Conservation (phyloP, 805 yeast genomes). For the Candida quercuum region DNA sequence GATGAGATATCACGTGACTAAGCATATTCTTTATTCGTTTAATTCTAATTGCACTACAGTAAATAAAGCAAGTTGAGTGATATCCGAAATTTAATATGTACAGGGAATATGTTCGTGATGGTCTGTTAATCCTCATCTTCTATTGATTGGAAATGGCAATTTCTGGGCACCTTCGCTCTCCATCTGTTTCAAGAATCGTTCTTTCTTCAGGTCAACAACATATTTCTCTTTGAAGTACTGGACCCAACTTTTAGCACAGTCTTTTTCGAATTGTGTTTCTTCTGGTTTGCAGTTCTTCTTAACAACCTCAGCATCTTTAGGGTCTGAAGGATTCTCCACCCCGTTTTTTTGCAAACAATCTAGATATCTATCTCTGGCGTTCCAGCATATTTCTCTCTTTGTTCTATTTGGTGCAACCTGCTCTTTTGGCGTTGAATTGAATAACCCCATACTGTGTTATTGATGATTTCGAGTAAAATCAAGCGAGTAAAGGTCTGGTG, state of each 20-base stretch:
- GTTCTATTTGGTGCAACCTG: slow-evolving; percentile 53
- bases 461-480: not conserved
- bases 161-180: slow-evolving; percentile 55
- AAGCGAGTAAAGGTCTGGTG: too few relatives aligned
- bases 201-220: slow-evolving; percentile 67
- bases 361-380: slow-evolving; percentile 73
- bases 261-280: slow-evolving; percentile 55
- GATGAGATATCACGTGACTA: too few relatives aligned
- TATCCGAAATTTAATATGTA: too few relatives aligned
- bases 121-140: slow-evolving; percentile 8
- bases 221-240: slow-evolving; percentile 88
- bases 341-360: slow-evolving; percentile 64
- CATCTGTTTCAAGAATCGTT: slow-evolving; percentile 60
- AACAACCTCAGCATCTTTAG: slow-evolving; percentile 40
- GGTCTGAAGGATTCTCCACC: slow-evolving; percentile 66
- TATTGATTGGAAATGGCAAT: slow-evolving; percentile 22
- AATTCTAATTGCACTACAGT: too few relatives aligned
- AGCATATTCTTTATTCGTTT: too few relatives aligned
- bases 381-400: slow-evolving; percentile 83
- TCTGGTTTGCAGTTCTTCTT: slow-evolving; percentile 51
- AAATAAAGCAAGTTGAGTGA: too few relatives aligned
- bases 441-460: slow-evolving; percentile 50
- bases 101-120: not conserved
- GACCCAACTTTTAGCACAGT: slow-evolving; percentile 86
- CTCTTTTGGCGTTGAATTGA: slow-evolving; percentile 27